Conservation (phyloP, 305 asterid species). For the Fraxinus xanthoxyloides region DNA sequence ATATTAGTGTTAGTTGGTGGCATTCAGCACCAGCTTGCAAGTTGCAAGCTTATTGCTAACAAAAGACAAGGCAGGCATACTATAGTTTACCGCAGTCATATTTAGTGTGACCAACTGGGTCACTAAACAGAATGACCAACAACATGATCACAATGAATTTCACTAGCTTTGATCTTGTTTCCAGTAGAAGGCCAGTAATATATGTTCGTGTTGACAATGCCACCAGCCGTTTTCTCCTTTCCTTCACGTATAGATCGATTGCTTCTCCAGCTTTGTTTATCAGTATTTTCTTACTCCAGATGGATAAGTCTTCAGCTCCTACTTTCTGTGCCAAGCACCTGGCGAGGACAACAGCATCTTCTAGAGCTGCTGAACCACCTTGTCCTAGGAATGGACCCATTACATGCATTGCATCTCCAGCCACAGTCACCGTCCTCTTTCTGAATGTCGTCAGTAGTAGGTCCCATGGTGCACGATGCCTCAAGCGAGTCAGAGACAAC, state of each 20-base stretch:
- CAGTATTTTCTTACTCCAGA: neutral
- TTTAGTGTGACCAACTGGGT: conserved; percentile 29
- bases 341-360: conserved; percentile 46
- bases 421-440: conserved; percentile 29
- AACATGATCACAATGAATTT: conserved; percentile 19
- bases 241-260: conserved; percentile 29
- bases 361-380: conserved; percentile 39
- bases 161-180: conserved; percentile 8
- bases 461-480: conserved; percentile 45
- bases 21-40: neutral
- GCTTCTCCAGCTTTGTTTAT: conserved; percentile 26
- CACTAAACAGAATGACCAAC: conserved; percentile 26
- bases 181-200: conserved; percentile 22
- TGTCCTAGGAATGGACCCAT: conserved; percentile 48
- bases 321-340: conserved; percentile 28
- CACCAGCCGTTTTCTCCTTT: conserved; percentile 35
- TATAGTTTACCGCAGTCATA: conserved; percentile 36
- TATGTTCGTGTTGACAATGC: conserved; percentile 37
- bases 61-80: neutral
- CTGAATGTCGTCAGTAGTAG: conserved; percentile 25
- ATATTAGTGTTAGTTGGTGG: neutral
- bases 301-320: neutral
- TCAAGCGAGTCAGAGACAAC: conserved; percentile 30
- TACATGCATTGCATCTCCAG: conserved; percentile 49
- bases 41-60: neutral